Evolutionary conservation across 2,329 filamentous ascomycete genomes (phyloP), one percentile per base, ranked within the genome.

Genomic region (Aspergillus aculeatinus): DNA sequence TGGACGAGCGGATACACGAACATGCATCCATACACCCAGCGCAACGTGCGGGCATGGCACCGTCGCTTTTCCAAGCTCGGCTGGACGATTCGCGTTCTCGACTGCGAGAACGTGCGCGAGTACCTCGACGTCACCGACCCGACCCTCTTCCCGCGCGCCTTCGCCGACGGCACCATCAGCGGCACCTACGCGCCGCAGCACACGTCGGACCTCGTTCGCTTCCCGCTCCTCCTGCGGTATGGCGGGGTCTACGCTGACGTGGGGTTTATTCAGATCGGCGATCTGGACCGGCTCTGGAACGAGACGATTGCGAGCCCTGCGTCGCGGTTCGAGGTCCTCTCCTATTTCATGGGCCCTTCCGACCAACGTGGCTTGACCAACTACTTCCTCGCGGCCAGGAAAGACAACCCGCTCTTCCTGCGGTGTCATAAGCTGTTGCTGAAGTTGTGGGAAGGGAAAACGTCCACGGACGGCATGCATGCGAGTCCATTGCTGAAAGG

Each of bases 21-120:
- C 23, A 57, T 57, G 55, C 55, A 57, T 9, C 33, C 55, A 12
- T 57, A 57, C 48, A 57, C 55, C 3, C 31, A 47, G 48, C 55
- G 55, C 35, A 57, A 57, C 35, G 55, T 57, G 33, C 55, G 55
- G 9, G 48, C 48, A 12, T 57, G 55, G 55, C 48, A 57, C 48
- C 55, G 55, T 2, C 55, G 55, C 14, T 48, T 57, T 35, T 51
- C 48, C 48, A 57, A 57, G 39, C 21, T 23, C 7, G 55, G 55
- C 23, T 57, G 55, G 55, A 27, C 49, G 2, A 39, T 51, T 4
- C 55, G 55, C 16, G 55, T 57, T 3, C n/a, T 57, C 23, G 55
- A 57, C 48, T 35, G 48, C 5, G 12, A 42, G 10, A 57, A 44
- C 35, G 31, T 57, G 10, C 19, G 48, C 7, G 49, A 52, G 3